phyloP scores from a whole-genome alignment of 1,139 yeast genomes.

The Yamadazyma taylorii region DNA sequence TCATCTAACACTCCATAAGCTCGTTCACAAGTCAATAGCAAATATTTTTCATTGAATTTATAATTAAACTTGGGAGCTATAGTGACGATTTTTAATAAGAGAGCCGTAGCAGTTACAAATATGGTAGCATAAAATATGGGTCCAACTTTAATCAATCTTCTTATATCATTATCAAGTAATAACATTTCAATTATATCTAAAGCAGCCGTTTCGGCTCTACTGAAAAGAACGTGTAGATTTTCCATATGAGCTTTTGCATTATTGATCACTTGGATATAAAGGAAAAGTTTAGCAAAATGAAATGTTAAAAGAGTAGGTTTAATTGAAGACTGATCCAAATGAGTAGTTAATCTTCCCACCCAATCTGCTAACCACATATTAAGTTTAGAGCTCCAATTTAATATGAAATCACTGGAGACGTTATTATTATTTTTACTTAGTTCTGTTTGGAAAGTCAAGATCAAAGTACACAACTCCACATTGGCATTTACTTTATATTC shows the following conservation, averaged over 20 bases:
- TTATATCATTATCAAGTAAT: constrained; percentile 7
- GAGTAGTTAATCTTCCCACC: constrained; percentile 9
- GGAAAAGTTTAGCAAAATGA: constrained; percentile 9
- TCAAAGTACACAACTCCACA: constrained; percentile 10
- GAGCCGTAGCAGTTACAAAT: constrained; percentile 9
- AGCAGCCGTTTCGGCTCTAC: constrained; percentile 8
- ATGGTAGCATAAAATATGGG: constrained; percentile 11
- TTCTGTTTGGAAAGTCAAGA: constrained; percentile 7
- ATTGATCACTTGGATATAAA: constrained; percentile 9
- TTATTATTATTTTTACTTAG: background rate
- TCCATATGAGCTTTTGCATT: background rate
- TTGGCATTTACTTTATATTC: constrained; percentile 11
- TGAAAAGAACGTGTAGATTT: constrained; percentile 1
- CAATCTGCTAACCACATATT: constrained; percentile 11
- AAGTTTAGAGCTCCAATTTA: constrained; percentile 6
- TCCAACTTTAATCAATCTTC: constrained; percentile 8
- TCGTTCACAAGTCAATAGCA: constrained; percentile 6
- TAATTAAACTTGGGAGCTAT: constrained; percentile 4
- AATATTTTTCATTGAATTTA: constrained; percentile 5
- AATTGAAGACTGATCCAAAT: constrained; percentile 8
- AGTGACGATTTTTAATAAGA: constrained; percentile 8
- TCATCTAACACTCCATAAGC: constrained; percentile 2
- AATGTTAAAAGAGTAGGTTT: constrained; percentile 9
- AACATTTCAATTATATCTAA: constrained; percentile 10
- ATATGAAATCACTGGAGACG: constrained; percentile 4